Evolutionary conservation across 768 basidiomycete species (phyloP), one percentile per base, ranked within the genome.

Genomic region (Leucocoprinus sp.): DNA sequence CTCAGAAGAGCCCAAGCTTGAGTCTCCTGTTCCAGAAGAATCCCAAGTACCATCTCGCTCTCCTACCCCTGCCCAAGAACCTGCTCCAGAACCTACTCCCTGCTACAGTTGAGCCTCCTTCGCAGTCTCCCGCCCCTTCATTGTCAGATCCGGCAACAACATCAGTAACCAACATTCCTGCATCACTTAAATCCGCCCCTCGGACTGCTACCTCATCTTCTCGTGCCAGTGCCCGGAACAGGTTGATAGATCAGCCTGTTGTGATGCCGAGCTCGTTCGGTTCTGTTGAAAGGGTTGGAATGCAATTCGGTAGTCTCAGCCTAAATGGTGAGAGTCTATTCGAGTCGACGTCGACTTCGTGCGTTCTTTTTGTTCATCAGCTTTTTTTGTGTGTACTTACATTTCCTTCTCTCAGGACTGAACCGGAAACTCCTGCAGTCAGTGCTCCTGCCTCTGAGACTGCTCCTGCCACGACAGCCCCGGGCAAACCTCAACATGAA

Each of bases 291-390:
- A 89, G 86, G 58, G 67, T 91, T 42, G 88, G 88, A 39, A 89
- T 92, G 88, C 87, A 90, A 56, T 92, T 92, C 57, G 88, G 88
- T 41, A 90, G 86, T 60, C 64, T 91, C 54, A 84, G 78, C 60
- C 71, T 92, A 27, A 78, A 78, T 26, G 84, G 80, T 5, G 85
- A 88, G 42, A 68, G 61, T 49, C 63, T 75, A n/a, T 60, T 78
- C 24, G 81, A 80, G 31, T 50, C 68, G n/a, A n/a, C n/a, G n/a
- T n/a, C n/a, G 23, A 66, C 67, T 45, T 54, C 71, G 81, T 82
- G 58, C 59, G 78, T 69, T 48, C 9, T 56, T 48, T 15, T 8
- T 31, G 51, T 37, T 19, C 22, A 48, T 46, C 8, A 17, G 21
- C 18, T n/a, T 48, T 5, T 33, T 40, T 29, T 17, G 22, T 19